Evolutionary conservation across 306 rosid genomes (phyloP).

Genomic region (Prunus fruticosa): DNA sequence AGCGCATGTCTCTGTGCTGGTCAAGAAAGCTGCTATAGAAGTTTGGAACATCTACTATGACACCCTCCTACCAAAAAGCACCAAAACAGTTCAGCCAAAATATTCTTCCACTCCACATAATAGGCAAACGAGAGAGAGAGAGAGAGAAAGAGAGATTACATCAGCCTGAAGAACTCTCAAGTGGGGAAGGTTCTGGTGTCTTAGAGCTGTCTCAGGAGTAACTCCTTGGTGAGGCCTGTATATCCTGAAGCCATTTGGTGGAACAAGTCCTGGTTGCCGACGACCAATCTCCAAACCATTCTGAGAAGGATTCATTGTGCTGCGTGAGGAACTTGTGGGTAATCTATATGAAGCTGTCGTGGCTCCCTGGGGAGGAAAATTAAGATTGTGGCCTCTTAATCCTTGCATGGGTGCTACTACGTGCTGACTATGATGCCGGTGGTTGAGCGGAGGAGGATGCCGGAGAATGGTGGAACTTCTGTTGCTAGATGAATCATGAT

Average conservation of each 20-base stretch:
- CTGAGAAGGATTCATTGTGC: slow-evolving; percentile 44
- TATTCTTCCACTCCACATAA: background rate
- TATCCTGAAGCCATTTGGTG: slow-evolving; percentile 56
- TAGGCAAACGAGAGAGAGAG: background rate
- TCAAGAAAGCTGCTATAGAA: slow-evolving; percentile 53
- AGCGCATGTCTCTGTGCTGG: slow-evolving; percentile 89
- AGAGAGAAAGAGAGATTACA: slow-evolving; percentile 42
- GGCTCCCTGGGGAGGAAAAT: slow-evolving; percentile 52
- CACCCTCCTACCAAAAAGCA: slow-evolving; percentile 66
- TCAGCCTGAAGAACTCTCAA: slow-evolving; percentile 73
- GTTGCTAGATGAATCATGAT: slow-evolving; percentile 60
- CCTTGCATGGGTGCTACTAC: slow-evolving; percentile 62
- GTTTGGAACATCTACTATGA: slow-evolving; percentile 62
- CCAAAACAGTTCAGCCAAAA: slow-evolving; percentile 20
- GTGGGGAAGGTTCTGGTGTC: slow-evolving; percentile 62
- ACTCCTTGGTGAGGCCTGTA: slow-evolving; percentile 60
- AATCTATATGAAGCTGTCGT: slow-evolving; percentile 61
- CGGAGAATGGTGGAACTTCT: slow-evolving; percentile 52
- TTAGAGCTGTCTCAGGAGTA: slow-evolving; percentile 47
- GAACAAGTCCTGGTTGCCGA: slow-evolving; percentile 53
- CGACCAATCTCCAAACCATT: slow-evolving; percentile 60
- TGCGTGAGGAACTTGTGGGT: slow-evolving; percentile 55
- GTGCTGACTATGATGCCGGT: slow-evolving; percentile 57
- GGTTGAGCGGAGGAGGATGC: slow-evolving; percentile 57
- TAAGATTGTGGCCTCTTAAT: slow-evolving; percentile 61